phyloP scores from a whole-genome alignment of 768 basidiomycete genomes.

The Termitomyces sp. region DNA sequence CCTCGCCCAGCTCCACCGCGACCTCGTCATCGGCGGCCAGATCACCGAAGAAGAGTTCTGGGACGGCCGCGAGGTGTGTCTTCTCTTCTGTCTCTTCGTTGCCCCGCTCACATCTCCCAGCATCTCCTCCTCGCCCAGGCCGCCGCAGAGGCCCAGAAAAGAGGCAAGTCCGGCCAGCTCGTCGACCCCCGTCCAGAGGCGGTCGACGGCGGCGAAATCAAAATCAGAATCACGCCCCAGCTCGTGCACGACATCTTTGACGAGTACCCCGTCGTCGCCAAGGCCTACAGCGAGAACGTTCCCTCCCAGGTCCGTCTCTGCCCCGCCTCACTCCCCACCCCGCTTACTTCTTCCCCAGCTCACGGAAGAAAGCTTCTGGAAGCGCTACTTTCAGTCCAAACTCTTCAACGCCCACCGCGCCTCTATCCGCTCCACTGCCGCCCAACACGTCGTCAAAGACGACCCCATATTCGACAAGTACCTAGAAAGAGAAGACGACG shows the following conservation, averaged over 20 bases:
- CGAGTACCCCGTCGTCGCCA: slow-evolving; percentile 92
- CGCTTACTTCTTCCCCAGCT: slow-evolving; percentile 41
- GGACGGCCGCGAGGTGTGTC: slow-evolving; percentile 85
- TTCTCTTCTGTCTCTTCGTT: slow-evolving; percentile 5
- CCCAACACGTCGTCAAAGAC: slow-evolving; percentile 80
- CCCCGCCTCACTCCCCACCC: neutral
- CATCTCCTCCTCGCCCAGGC: slow-evolving; percentile 74
- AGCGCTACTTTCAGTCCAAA: slow-evolving; percentile 92
- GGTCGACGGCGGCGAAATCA: slow-evolving; percentile 78
- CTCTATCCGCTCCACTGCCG: slow-evolving; percentile 80
- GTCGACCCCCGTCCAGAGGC: slow-evolving; percentile 87
- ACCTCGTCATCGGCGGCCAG: slow-evolving; percentile 79
- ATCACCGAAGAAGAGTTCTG: slow-evolving; percentile 95
- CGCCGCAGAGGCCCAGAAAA: slow-evolving; percentile 64
- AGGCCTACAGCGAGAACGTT: slow-evolving; percentile 90
- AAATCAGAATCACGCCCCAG: slow-evolving; percentile 86
- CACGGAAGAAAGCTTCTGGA: slow-evolving; percentile 92
- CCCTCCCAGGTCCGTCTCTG: slow-evolving; percentile 61
- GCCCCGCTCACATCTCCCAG: slow-evolving; percentile 30
- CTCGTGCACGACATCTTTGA: slow-evolving; percentile 96
- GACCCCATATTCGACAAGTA: slow-evolving; percentile 96
- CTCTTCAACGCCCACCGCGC: slow-evolving; percentile 94
- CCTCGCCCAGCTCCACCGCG: slow-evolving; percentile 75
- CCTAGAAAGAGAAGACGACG: slow-evolving; percentile 93
- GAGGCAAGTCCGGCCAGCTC: slow-evolving; percentile 79